Base-by-base conservation (phyloP, 2,329 filamentous ascomycete species). In the Talaromyces sp. region DNA sequence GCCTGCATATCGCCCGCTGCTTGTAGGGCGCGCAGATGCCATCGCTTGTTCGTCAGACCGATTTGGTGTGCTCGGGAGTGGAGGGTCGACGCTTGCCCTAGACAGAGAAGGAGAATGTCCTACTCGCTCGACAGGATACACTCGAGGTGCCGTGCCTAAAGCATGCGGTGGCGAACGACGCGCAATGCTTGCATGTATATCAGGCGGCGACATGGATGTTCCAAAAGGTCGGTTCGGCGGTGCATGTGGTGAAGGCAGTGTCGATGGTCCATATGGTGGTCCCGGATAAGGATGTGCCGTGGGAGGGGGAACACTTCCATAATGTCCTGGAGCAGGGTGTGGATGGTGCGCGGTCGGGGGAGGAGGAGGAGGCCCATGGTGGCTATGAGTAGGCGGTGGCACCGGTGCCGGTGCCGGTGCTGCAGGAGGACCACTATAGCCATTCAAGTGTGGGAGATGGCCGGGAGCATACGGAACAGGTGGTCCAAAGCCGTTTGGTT, bases 71-170 rank as follows among this genome's bases (percentile, higher is more conserved):
- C 69, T 70, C 7, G 70, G 70, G 6, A 71, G 69, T 13, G 73
- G 71, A n/a, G 70, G 68, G 56, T 75, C 72, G 38, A 73, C 58
- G 49, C 68, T 73, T 10, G 67, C 70, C 43, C 74, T 73, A 13
- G 71, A 64, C 31, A 74, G 61, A 1, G 75, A 72, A 6, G 75
- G 73, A 4, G 75, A 76, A 58, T 71, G 70, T 17, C 71, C 64
- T 26, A 70, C 66, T 53, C 73, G 72, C n/a, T 77, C 75, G 7
- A 72, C 69, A 0, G 75, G 68, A 58, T 73, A 77, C 63, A 76
- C 66, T 4, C 73, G 73, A 41, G 69, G 65, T 27, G 63, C 57
- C 9, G 74, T 67, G 58, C 68, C 73, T n/a, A 77, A 63, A 2
- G 72, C 70, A 59, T 71, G 71, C 26, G 71, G 74, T 6, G 76